Evolutionary conservation across 768 basidiomycete genomes (phyloP).

Genomic region (Glaciozyma martinii): DNA sequence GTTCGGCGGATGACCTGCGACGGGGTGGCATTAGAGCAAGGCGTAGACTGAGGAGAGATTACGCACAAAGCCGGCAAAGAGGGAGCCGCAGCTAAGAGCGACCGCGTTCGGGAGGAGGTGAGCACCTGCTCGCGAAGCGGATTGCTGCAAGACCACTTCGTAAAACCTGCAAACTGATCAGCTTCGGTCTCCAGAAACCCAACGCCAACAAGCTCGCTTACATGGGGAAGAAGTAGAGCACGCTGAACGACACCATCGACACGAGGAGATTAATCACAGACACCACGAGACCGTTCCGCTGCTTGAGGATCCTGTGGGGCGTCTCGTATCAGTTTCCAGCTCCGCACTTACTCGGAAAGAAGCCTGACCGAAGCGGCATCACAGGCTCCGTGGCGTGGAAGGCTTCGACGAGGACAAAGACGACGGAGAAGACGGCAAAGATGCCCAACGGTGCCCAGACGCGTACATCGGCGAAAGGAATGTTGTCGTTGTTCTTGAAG

Average conservation of each 20-base stretch:
- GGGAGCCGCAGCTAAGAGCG: conserved; percentile 71
- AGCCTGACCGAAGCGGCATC: conserved; percentile 71
- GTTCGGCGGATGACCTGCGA: no score
- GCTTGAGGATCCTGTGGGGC: conserved; percentile 38
- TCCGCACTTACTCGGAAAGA: background rate
- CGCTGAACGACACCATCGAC: conserved; percentile 25
- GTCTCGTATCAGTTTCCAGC: background rate
- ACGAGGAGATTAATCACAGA: conserved; percentile 16
- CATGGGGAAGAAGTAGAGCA: conserved; percentile 28
- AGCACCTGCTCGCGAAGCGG: background rate
- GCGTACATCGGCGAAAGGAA: conserved; percentile 57
- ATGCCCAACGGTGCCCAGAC: conserved; percentile 56
- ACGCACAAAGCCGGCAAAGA: conserved; percentile 71
- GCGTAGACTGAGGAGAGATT: conserved; percentile 40
- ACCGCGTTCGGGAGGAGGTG: conserved; percentile 88
- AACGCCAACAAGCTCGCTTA: background rate
- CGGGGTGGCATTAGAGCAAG: background rate
- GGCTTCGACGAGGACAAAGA: conserved; percentile 72
- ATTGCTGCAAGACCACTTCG: conserved; percentile 59
- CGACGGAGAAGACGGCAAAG: conserved; percentile 49
- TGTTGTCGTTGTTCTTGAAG: conserved; percentile 37
- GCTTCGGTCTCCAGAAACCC: conserved; percentile 54
- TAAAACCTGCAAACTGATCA: conserved; percentile 65
- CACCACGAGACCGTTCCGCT: conserved; percentile 71
- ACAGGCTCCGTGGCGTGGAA: conserved; percentile 72